Conservation (phyloP, 202 grass and related monocot genomes). For the Elaeis oleifera region DNA sequence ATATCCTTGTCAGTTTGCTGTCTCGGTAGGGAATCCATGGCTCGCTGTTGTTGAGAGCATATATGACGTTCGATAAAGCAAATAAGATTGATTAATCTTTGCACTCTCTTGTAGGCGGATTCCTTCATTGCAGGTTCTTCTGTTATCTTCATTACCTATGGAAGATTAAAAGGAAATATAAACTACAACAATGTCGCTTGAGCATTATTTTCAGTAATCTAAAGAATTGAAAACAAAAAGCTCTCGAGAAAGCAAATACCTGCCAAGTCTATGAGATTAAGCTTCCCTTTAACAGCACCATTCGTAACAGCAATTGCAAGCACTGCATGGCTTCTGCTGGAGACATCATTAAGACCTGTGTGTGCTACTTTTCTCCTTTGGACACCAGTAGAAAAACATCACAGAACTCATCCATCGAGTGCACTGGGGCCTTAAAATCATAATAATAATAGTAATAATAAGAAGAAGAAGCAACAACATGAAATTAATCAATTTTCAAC, state of each 20-base stretch:
- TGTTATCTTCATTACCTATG: constrained; percentile 85
- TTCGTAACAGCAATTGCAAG: constrained; percentile 43
- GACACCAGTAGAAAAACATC: constrained; percentile 52
- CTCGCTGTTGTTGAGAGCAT: constrained; percentile 72
- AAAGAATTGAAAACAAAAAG: background rate
- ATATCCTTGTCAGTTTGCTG: constrained; percentile 83
- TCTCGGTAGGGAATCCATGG: constrained; percentile 66
- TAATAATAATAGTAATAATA: background rate
- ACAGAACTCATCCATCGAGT: constrained; percentile 67
- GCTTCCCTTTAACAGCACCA: constrained; percentile 61
- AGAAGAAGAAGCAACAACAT: background rate
- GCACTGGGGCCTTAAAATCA: constrained; percentile 41
- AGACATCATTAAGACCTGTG: constrained; percentile 63
- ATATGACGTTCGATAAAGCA: constrained; percentile 85
- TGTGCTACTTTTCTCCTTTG: constrained; percentile 78
- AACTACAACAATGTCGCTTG: background rate
- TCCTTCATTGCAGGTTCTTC: constrained; percentile 60
- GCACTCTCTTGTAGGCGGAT: constrained; percentile 81
- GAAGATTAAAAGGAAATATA: constrained; percentile 9
- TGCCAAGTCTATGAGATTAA: constrained; percentile 89
- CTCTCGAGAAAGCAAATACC: constrained; percentile 28
- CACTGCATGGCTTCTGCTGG: constrained; percentile 76
- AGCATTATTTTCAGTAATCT: too few species aligned
- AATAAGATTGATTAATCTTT: constrained; percentile 94
- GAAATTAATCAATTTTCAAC: background rate